Evolutionary conservation across 2,329 filamentous ascomycete genomes (phyloP).

Genomic region (Hymenoscyphus fraxineus): DNA sequence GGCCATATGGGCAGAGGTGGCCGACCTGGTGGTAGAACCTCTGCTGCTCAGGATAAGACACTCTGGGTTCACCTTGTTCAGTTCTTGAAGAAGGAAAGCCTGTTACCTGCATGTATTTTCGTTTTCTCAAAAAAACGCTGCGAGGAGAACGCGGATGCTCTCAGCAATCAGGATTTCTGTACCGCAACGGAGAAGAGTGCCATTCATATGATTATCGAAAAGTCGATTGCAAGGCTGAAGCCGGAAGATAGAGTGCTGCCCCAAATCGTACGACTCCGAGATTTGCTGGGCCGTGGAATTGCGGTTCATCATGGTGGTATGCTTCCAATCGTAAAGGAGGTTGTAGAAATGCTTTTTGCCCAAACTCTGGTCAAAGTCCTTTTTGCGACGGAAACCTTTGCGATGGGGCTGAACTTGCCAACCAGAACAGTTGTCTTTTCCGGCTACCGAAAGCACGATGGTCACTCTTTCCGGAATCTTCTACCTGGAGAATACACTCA

Average conservation of each 20-base stretch:
- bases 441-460: constrained; percentile 93
- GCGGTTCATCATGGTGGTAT: constrained; percentile 95
- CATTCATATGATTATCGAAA: constrained; percentile 96
- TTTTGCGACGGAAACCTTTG: constrained; percentile 97
- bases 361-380: constrained; percentile 93
- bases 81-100: constrained; percentile 77
- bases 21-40: constrained; percentile 78
- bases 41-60: constrained; percentile 90
- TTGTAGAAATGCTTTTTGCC: constrained; percentile 95
- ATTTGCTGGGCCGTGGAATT: constrained; percentile 81
- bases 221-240: constrained; percentile 85
- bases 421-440: constrained; percentile 97
- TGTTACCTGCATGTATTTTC: constrained; percentile 93
- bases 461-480: constrained; percentile 84
- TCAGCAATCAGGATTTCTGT: constrained; percentile 93
- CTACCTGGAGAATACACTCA: constrained; percentile 96
- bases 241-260: constrained; percentile 86
- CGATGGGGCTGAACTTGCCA: constrained; percentile 94
- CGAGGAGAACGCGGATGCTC: constrained; percentile 92
- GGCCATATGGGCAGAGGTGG: constrained; percentile 91
- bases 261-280: constrained; percentile 83
- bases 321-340: constrained; percentile 93
- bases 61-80: constrained; percentile 96
- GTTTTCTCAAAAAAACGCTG: constrained; percentile 98
- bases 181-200: constrained; percentile 92